phyloP scores from a whole-genome alignment of 1,284 basidiomycete genomes.

The Malassezia restricta region DNA sequence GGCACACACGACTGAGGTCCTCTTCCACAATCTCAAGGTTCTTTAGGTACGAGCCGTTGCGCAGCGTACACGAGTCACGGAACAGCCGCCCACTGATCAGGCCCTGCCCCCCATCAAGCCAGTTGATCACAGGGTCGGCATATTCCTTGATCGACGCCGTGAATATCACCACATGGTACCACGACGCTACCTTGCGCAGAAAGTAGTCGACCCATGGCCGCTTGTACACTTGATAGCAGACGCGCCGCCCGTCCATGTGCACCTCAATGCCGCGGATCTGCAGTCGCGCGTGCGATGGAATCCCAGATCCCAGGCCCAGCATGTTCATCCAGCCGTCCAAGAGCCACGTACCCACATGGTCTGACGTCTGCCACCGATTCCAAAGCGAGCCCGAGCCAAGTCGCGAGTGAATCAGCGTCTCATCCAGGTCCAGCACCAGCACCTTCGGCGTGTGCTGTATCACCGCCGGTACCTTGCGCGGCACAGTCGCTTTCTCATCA shows the following conservation, averaged over 20 bases:
- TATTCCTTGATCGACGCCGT: constrained; percentile 99
- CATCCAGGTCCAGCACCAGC: constrained; percentile 72
- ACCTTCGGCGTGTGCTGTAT: constrained; percentile 44
- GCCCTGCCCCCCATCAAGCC: constrained; percentile 79
- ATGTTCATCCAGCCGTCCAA: constrained; percentile 18
- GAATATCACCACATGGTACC: constrained; percentile 98
- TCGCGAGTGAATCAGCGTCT: constrained; percentile 95
- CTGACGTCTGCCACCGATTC: constrained; percentile 6
- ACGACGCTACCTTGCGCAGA: constrained; percentile 61
- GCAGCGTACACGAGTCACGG: constrained; percentile 84
- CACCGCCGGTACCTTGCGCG: constrained; percentile 21
- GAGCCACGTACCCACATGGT: constrained; percentile 8
- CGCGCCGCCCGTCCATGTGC: constrained; percentile 71
- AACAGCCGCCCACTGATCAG: constrained; percentile 79
- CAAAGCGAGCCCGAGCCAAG: constrained; percentile 55
- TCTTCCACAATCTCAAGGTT: constrained; percentile 74
- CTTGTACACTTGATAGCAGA: constrained; percentile 96
- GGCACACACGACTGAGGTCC: constrained; percentile 78
- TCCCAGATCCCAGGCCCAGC: constrained; percentile 26
- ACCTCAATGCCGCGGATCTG: constrained; percentile 86
- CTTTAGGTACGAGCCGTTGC: constrained; percentile 90
- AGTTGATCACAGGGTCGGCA: constrained; percentile 98
- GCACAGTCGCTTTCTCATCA: constrained; percentile 8
- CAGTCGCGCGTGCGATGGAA: constrained; percentile 18
- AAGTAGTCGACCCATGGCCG: constrained; percentile 69